Conservation (phyloP, 2,329 filamentous ascomycete species). For the Aspergillus sp. region DNA sequence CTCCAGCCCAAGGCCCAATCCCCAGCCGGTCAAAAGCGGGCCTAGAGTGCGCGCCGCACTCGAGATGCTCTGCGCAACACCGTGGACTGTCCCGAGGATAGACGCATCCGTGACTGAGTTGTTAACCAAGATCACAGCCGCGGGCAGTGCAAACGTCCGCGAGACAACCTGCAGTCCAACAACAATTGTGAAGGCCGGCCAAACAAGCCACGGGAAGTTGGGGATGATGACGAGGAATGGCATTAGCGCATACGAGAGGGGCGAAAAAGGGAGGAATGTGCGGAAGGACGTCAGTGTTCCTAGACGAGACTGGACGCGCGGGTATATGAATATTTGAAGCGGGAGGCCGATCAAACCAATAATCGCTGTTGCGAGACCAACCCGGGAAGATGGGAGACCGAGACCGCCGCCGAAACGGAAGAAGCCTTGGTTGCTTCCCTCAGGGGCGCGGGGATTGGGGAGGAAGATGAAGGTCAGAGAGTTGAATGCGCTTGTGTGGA, state of each 20-base stretch:
- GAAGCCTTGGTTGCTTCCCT: conserved; percentile 39
- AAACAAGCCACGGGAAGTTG: conserved; percentile 55
- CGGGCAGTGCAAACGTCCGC: conserved; percentile 67
- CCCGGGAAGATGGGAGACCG: conserved; percentile 67
- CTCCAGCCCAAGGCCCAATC: conserved; percentile 54
- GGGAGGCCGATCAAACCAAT: conserved; percentile 74
- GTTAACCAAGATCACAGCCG: conserved; percentile 60
- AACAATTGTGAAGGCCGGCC: conserved; percentile 64
- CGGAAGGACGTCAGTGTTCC: conserved; percentile 70
- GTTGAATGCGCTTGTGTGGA: conserved; percentile 75
- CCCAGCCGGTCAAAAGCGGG: conserved; percentile 55
- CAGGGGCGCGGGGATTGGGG: conserved; percentile 64
- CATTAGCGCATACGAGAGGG: conserved; percentile 66
- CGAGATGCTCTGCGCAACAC: conserved; percentile 57
- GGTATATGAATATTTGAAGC: conserved; percentile 71
- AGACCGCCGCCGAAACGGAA: conserved; percentile 71
- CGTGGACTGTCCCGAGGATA: conserved; percentile 60
- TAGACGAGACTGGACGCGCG: conserved; percentile 62
- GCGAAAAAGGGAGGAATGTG: conserved; percentile 68
- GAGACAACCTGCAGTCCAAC: conserved; percentile 69
- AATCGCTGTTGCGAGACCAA: conserved; percentile 76
- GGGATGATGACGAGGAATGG: conserved; percentile 72
- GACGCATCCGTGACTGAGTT: conserved; percentile 59
- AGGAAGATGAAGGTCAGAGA: conserved; percentile 75
- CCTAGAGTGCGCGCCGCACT: conserved; percentile 57